Conservation (phyloP, 2,329 filamentous ascomycete genomes). For the Trichocomaceae sp. region DNA sequence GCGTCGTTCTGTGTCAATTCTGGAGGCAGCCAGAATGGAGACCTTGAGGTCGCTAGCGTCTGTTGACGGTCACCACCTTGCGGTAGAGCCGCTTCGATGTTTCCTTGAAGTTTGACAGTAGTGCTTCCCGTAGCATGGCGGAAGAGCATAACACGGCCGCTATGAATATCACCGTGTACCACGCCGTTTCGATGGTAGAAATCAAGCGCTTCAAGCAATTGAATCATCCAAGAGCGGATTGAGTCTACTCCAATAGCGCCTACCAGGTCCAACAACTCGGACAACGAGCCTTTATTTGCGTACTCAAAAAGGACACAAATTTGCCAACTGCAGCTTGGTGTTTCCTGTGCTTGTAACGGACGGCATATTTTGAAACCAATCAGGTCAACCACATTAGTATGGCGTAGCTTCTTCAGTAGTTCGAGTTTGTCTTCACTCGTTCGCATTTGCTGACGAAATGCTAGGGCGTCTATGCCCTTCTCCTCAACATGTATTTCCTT, state of each 20-base stretch:
- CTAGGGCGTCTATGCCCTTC: constrained; percentile 51
- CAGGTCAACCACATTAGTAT: constrained; percentile 70
- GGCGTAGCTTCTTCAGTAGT: constrained; percentile 64
- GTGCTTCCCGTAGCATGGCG: constrained; percentile 62
- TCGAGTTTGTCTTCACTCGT: constrained; percentile 71
- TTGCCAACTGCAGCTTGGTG: constrained; percentile 52
- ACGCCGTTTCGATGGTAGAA: constrained; percentile 81
- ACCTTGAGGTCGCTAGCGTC: constrained; percentile 55
- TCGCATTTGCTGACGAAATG: constrained; percentile 70
- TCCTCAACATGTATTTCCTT: constrained; percentile 62
- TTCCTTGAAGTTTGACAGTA: constrained; percentile 49
- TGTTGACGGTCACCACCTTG: constrained; percentile 39
- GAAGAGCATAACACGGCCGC: constrained; percentile 71
- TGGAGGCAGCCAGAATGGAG: constrained; percentile 75
- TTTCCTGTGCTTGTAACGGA: constrained; percentile 34
- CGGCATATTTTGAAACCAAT: constrained; percentile 75
- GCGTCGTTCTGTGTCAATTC: constrained; percentile 60
- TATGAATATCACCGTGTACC: constrained; percentile 75
- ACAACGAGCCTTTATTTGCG: constrained; percentile 74
- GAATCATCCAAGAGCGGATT: constrained; percentile 82
- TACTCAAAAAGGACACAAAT: constrained; percentile 69
- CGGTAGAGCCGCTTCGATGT: constrained; percentile 46
- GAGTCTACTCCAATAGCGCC: constrained; percentile 67
- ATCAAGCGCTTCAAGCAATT: constrained; percentile 80
- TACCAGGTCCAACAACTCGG: constrained; percentile 73